Conservation (phyloP, 1,284 basidiomycete genomes). For the Rhodofomes roseus region DNA sequence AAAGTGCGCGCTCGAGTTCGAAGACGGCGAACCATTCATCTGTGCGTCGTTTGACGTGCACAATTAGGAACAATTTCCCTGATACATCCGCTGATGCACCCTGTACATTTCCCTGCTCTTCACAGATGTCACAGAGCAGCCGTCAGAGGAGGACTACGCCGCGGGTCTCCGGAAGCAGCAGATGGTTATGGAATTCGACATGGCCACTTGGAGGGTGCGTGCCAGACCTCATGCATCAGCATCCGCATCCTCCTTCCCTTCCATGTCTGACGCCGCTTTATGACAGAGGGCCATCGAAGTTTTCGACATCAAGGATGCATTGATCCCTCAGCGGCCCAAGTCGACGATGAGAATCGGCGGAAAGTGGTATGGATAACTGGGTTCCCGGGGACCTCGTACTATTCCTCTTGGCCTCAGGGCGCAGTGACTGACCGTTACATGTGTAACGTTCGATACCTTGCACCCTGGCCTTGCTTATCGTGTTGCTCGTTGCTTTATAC, state of each 20-base stretch:
- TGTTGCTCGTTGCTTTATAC: not conserved
- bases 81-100: not conserved
- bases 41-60: constrained; percentile 43
- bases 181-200: constrained; percentile 84
- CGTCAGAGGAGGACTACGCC: constrained; percentile 59
- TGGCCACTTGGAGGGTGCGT: constrained; percentile 74
- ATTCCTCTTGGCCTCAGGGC: not conserved
- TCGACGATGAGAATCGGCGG: constrained; percentile 51
- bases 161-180: constrained; percentile 71
- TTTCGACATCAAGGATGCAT: constrained; percentile 69
- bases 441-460: not conserved
- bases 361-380: constrained; percentile 62
- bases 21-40: constrained; percentile 69
- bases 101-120: not conserved
- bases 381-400: not conserved
- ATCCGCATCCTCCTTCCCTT: not conserved
- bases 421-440: not conserved
- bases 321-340: constrained; percentile 62
- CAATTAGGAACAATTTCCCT: not conserved
- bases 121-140: constrained; percentile 60
- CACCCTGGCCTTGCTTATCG: not conserved
- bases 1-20: constrained; percentile 65
- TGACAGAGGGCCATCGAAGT: constrained; percentile 74
- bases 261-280: not conserved
- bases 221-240: not conserved